Evolutionary conservation across 2,329 filamentous ascomycete genomes (phyloP).

Genomic region (Aspergillus udagawae): DNA sequence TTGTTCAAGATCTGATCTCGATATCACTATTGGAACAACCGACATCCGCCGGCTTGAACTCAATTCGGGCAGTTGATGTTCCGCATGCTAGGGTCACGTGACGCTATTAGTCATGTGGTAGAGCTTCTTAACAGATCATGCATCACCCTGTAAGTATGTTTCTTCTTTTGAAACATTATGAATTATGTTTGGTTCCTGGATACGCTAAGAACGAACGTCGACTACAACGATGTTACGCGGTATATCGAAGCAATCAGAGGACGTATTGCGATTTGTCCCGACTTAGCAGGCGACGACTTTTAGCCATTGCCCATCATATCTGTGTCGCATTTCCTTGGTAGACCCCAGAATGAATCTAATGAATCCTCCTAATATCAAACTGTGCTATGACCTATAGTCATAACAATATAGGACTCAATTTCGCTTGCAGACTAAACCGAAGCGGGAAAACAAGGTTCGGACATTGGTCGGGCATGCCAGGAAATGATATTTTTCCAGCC

Average conservation of each 20-base stretch:
- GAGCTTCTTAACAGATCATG: background rate
- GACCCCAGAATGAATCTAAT: too few species aligned
- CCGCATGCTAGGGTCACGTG: background rate
- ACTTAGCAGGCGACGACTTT: background rate
- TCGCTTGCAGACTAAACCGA: background rate
- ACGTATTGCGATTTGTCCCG: background rate
- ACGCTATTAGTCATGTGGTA: background rate
- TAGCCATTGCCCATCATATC: too few species aligned
- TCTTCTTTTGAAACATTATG: background rate
- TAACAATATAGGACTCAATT: background rate
- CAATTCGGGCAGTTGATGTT: background rate
- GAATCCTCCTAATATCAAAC: background rate
- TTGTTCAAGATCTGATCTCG: background rate
- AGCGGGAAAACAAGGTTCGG: background rate
- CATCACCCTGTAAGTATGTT: background rate
- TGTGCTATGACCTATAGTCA: background rate
- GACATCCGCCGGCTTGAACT: constrained; percentile 1
- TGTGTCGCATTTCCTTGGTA: too few species aligned
- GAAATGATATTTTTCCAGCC: background rate
- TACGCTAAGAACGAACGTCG: background rate
- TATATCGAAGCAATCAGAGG: background rate
- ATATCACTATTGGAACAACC: background rate
- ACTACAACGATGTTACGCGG: background rate
- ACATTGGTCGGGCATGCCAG: background rate
- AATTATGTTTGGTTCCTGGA: background rate